Evolutionary conservation across 805 yeast genomes (phyloP), one percentile per base, ranked within the genome.

Genomic region (Zygoascus flipseniorum): DNA sequence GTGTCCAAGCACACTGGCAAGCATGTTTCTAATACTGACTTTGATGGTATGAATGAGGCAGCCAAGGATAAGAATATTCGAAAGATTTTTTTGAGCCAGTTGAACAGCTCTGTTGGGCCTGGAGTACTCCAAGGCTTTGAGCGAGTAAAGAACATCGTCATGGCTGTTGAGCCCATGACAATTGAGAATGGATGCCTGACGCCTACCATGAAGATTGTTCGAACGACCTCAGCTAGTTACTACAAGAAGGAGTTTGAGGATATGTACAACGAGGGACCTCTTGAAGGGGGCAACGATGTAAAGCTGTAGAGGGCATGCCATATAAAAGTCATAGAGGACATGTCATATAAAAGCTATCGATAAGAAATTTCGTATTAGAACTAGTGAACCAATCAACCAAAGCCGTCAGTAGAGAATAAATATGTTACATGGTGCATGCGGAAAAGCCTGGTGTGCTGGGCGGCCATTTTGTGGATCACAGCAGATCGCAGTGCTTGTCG

Each of bases 161-260:
- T 82, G 35, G 78, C 69, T 46, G 54, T 80, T 48, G 87, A 84
- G 59, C 87, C 89, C 5, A 69, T 84, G 57, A 80, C 73, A 39
- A 69, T 81, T n/a, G 81, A 76, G 47, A 80, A 81, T 54, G 82
- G 80, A 48, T 77, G 79, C 2, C 65, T 85, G 37, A 85, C 92
- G 1, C 90, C 90, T 41, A 85, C 90, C 4, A 61, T 80, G 58
- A 80, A 80, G 65, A 67, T 80, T 51, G 79, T 79, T 65, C 70
- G 86, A 54, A 68, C 75, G 1, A 69, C 71, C 28, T 81, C 82
- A 0, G 72, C 73, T 43, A 72, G 72, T 61, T 69, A 66, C 37
- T 80, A 75, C 61, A 63, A 67, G 43, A 58, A 63, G 9, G 71
- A 68, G 31, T 66, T 81, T 44, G 71, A 71, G 26, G 58, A 55